Conservation (phyloP, 805 yeast genomes). For the Monosporozyma yasuniensis region DNA sequence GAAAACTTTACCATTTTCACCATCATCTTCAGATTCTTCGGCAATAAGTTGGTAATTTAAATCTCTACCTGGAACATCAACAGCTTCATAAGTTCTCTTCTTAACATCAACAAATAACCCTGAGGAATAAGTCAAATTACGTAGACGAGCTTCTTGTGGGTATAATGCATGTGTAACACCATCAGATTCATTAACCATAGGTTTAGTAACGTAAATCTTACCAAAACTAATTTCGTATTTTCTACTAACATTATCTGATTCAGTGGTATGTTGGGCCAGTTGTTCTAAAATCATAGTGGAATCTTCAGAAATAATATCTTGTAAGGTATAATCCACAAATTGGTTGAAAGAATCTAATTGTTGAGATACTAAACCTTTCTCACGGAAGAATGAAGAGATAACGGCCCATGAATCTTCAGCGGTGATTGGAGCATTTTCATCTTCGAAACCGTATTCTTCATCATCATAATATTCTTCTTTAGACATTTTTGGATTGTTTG, state of each 20-base stretch:
- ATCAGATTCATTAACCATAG: constrained; percentile 98
- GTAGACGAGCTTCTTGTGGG: constrained; percentile 95
- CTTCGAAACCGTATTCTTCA: constrained; percentile 69
- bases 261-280: constrained; percentile 94
- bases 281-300: constrained; percentile 90
- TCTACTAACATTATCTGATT: constrained; percentile 80
- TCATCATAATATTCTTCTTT: constrained; percentile 28
- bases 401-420: constrained; percentile 99
- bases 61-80: constrained; percentile 58
- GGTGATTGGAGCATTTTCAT: constrained; percentile 65
- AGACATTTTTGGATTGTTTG: constrained; percentile 5
- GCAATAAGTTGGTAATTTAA: constrained; percentile 46
- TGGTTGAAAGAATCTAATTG: constrained; percentile 98
- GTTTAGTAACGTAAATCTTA: constrained; percentile 90
- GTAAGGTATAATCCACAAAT: constrained; percentile 92
- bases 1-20: constrained; percentile 76
- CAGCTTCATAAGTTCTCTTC: constrained; percentile 76
- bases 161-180: constrained; percentile 99
- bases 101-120: constrained; percentile 95
- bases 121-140: constrained; percentile 93
- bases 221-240: constrained; percentile 97
- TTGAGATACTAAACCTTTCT: constrained; percentile 94
- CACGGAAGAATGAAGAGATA: constrained; percentile 89
- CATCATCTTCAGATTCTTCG: constrained; percentile 47
- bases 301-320: constrained; percentile 94